Evolutionary conservation across 2,329 filamentous ascomycete species (phyloP).

Genomic region (Zelopaecilomyces penicillatus): DNA sequence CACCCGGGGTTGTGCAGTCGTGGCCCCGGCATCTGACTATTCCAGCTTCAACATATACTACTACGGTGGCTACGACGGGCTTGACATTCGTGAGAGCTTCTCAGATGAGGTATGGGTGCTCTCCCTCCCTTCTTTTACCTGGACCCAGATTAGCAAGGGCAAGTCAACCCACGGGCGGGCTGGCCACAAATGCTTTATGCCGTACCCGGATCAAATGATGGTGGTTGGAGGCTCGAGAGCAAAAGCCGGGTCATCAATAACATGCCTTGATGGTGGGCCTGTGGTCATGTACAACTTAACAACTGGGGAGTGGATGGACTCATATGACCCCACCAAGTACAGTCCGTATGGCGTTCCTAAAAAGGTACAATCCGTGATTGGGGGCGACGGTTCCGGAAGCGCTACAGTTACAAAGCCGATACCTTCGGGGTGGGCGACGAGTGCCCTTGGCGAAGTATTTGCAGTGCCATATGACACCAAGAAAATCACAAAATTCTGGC

Average conservation of each 20-base stretch:
- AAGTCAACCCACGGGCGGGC: conserved; percentile 49
- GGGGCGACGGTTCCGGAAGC: conserved; percentile 55
- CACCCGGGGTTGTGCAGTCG: conserved; percentile 64
- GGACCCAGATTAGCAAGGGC: conserved; percentile 50
- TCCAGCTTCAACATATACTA: conserved; percentile 79
- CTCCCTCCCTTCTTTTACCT: conserved; percentile 71
- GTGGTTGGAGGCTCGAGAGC: conserved; percentile 59
- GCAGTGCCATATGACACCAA: conserved; percentile 43
- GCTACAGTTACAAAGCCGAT: conserved; percentile 61
- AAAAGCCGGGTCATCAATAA: conserved; percentile 13
- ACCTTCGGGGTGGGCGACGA: conserved; percentile 46
- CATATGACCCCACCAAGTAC: conserved; percentile 58
- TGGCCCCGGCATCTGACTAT: conserved; percentile 60
- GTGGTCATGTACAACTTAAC: conserved; percentile 67
- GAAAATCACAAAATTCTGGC: conserved; percentile 53
- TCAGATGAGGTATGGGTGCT: conserved; percentile 72
- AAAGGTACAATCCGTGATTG: conserved; percentile 55
- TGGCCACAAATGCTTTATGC: conserved; percentile 67
- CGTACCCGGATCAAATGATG: conserved; percentile 75
- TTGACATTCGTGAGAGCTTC: conserved; percentile 30
- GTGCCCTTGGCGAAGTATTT: conserved; percentile 45
- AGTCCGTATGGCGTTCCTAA: conserved; percentile 62
- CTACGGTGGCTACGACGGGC: conserved; percentile 65
- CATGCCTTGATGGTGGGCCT: conserved; percentile 43
- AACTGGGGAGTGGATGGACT: conserved; percentile 57